Conservation (phyloP, 495 filamentous ascomycete genomes). For the Tetracladium setigerum region DNA sequence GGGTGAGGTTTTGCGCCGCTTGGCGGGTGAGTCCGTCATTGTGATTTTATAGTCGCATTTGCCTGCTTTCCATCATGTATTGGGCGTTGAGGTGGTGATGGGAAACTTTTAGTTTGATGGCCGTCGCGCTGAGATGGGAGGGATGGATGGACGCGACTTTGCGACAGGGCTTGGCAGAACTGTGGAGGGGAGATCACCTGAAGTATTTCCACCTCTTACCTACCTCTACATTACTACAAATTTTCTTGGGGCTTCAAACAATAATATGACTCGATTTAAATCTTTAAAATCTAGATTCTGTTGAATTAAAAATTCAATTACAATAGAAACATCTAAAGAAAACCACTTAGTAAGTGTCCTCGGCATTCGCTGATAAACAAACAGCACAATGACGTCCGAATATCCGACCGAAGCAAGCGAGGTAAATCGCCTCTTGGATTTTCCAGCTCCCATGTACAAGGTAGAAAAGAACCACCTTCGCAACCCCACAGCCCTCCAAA, state of each 20-base stretch:
- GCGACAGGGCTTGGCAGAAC: background rate
- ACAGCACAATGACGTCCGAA: constrained; percentile 17
- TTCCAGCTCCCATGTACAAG: background rate
- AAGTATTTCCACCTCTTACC: no score
- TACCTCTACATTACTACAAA: no score
- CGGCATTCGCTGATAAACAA: no score
- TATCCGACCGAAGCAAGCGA: background rate
- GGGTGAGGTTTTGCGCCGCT: constrained; percentile 54
- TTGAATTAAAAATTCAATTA: no score
- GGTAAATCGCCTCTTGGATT: background rate
- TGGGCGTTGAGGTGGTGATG: background rate
- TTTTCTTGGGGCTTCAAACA: no score
- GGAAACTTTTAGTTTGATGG: background rate
- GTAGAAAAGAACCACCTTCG: no score
- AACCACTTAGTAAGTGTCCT: no score
- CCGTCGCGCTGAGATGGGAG: background rate
- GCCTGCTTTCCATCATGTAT: background rate
- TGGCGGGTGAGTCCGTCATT: constrained; percentile 52
- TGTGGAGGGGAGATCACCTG: background rate
- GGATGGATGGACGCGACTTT: constrained; percentile 1
- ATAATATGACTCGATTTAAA: no score
- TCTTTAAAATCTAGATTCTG: no score
- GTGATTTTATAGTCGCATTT: constrained; percentile 1
- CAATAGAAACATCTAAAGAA: no score
- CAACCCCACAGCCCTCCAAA: background rate